Base-by-base conservation (phyloP, 805 yeast genomes). In the Myxozyma nipponensis region DNA sequence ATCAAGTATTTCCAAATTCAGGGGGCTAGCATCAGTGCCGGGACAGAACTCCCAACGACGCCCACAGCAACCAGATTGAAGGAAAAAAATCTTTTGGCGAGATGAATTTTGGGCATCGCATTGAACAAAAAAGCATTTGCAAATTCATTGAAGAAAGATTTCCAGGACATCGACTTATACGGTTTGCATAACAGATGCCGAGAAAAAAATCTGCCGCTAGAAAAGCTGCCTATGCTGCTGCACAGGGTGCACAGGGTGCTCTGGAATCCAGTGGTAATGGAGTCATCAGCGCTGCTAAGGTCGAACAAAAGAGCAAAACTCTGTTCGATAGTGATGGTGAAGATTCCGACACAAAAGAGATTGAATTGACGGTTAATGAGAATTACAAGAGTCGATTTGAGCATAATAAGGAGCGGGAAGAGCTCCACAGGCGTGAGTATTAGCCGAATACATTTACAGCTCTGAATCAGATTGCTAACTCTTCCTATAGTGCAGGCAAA, bases 331-430 rank as follows among this genome's bases (percentile, higher is more conserved):
- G 46, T 35, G 49, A 44, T 7, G 52, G 52, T 13, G 62, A 51
- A 21, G 62, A 56, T 25, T 54, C 48, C 10, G 62, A 64, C 19
- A 52, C 32, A 17, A 49, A 36, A n/a, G 62, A 51, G 35, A 35
- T 43, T 7, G 40, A 45, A 2, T 46, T 50, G 35, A 59, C 50
- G 7, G 43, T 61, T 10, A 58, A 54, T 15, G 62, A 56, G 35
- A 65, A 59, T 22, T 69, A 53, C 39, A 64, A 66, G 18, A 57
- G 53, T 42, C 57, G 65, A 42, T 58, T 58, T 47, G 62, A 63
- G 41, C 60, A 64, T 42, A 66, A 66, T 44, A 68, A 67, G 49
- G 64, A 62, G 54, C 62, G 70, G 34, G 68, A 63, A 39, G 67
- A 59, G 44, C 55, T 50, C 23, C 61, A 58, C 32, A 46, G 65